These are phyloP conservation scores for Penicillium palitans DNA, from an alignment of 2,329 filamentous ascomycete species.

Conservation along the genomic window DNA sequence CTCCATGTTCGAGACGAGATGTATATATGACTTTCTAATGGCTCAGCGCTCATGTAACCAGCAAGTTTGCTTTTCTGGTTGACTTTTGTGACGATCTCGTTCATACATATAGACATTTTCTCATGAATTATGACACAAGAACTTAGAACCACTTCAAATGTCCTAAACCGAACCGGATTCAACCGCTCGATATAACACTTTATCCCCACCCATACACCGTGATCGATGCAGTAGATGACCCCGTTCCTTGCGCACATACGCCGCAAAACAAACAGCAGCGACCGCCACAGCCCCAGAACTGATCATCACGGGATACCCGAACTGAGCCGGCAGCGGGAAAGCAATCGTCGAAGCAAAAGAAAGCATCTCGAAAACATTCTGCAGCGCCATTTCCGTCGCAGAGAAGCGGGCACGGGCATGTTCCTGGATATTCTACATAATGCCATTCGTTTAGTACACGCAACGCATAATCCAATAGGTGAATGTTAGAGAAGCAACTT, in stretches of 20 bases:
- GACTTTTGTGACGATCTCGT: neutral
- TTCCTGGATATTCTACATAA: slow-evolving; percentile 53
- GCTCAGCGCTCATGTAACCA: neutral
- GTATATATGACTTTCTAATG: slow-evolving; percentile 4
- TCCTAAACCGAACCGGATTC: neutral
- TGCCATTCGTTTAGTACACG: neutral
- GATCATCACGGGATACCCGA: slow-evolving; percentile 62
- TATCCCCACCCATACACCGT: slow-evolving; percentile 23
- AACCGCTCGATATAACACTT: slow-evolving; percentile 8
- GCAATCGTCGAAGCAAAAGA: slow-evolving; percentile 67
- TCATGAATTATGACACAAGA: neutral
- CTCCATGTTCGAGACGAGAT: neutral
- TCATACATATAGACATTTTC: neutral
- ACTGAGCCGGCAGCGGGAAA: slow-evolving; percentile 63
- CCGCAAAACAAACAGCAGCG: slow-evolving; percentile 49
- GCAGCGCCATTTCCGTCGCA: slow-evolving; percentile 64
- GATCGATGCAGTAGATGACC: slow-evolving; percentile 60
- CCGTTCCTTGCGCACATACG: slow-evolving; percentile 57
- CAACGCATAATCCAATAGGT: neutral
- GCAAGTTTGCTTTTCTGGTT: neutral
- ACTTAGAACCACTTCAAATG: neutral
- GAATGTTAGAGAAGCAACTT: neutral
- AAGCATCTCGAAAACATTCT: slow-evolving; percentile 69
- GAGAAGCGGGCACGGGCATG: slow-evolving; percentile 68
- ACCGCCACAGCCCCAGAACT: slow-evolving; percentile 47